phyloP scores from a whole-genome alignment of 179 eudicot species.

The Vitellaria paradoxa region DNA sequence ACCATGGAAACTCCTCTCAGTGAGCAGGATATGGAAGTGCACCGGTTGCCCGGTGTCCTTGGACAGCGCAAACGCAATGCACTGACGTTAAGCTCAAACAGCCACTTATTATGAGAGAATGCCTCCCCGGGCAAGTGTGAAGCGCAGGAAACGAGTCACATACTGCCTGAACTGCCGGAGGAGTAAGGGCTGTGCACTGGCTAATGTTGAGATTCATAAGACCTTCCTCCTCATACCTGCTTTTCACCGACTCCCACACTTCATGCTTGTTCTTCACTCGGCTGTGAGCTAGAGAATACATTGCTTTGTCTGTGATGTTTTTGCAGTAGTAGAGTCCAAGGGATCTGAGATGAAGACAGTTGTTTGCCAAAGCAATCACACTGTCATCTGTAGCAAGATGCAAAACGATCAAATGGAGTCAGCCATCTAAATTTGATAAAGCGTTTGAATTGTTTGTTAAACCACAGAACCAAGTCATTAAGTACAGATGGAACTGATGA shows the following conservation, averaged over 20 bases:
- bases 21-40: slow-evolving; percentile 47
- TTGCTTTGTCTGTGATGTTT: slow-evolving; percentile 89
- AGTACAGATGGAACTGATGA: background rate
- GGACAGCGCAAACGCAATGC: slow-evolving; percentile 75
- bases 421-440: background rate
- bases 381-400: slow-evolving; percentile 61
- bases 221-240: slow-evolving; percentile 59
- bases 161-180: slow-evolving; percentile 87
- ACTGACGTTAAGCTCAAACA: slow-evolving; percentile 81
- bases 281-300: slow-evolving; percentile 85
- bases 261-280: slow-evolving; percentile 57
- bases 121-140: slow-evolving; percentile 83
- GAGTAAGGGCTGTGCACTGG: slow-evolving; percentile 91
- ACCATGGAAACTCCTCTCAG: slow-evolving; percentile 12
- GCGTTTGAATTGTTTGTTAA: background rate
- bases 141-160: slow-evolving; percentile 84
- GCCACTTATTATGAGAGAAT: slow-evolving; percentile 89
- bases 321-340: slow-evolving; percentile 90
- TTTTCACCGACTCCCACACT: slow-evolving; percentile 53
- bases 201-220: slow-evolving; percentile 86
- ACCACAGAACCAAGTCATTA: background rate
- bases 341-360: slow-evolving; percentile 71
- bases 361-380: slow-evolving; percentile 77
- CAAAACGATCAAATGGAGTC: background rate
- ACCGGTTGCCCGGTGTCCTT: slow-evolving; percentile 52